These are phyloP conservation scores for Rhodotorula glutinis DNA, from an alignment of 1,284 basidiomycete genomes.

Conservation along the genomic window DNA sequence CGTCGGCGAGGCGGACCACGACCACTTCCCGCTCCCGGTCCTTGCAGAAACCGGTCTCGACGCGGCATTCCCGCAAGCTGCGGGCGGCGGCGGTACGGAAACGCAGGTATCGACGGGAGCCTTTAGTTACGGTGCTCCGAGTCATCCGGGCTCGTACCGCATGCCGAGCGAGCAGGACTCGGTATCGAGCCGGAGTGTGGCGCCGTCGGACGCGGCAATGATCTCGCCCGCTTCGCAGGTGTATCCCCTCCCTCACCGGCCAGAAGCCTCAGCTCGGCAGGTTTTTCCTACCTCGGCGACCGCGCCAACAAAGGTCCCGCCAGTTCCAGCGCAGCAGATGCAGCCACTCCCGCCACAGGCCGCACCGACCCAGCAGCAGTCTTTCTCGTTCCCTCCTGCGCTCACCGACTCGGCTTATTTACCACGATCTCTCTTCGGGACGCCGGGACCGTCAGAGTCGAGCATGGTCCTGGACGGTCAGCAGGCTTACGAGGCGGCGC, in stretches of 20 bases:
- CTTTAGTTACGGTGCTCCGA: no score
- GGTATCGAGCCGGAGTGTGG: no score
- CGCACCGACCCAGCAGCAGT: neutral
- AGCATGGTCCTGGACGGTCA: neutral
- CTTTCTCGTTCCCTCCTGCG: neutral
- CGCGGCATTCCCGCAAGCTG: neutral
- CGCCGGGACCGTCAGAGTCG: neutral
- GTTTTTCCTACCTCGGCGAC: neutral
- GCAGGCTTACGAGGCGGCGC: neutral
- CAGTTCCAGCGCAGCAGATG: neutral
- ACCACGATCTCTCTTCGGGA: neutral
- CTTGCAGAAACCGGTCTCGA: slow-evolving; percentile 12
- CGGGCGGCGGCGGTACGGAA: neutral
- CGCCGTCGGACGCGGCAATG: neutral
- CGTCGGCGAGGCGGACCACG: neutral
- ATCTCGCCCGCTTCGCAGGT: neutral
- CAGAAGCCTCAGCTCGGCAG: no score
- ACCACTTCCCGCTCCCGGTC: slow-evolving; percentile 1
- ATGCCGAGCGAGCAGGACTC: no score
- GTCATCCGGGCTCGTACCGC: no score
- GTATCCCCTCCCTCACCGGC: neutral
- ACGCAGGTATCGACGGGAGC: neutral
- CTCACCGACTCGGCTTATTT: neutral
- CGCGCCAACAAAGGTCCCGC: neutral
- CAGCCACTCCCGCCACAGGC: neutral